Conservation (phyloP, 805 yeast species). For the Nakazawaea ishiwadae region DNA sequence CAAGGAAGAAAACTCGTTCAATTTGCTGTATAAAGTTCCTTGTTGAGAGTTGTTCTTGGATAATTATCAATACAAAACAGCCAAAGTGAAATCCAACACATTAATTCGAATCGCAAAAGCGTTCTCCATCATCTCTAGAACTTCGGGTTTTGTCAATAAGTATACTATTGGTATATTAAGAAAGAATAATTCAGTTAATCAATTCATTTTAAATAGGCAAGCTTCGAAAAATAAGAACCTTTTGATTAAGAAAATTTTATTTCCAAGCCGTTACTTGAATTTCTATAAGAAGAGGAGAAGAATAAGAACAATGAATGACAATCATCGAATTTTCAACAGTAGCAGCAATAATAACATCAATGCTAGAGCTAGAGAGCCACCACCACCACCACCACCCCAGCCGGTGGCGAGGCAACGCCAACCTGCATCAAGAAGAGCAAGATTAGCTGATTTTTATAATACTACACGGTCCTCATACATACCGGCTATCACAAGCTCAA, state of each 20-base stretch:
- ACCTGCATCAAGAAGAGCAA: constrained; percentile 24
- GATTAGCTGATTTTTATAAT: constrained; percentile 42
- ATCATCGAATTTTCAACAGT: not conserved
- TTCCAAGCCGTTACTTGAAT: constrained; percentile 10
- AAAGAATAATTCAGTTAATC: constrained; percentile 4
- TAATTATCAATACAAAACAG: too few relatives aligned
- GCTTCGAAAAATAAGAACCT: not conserved
- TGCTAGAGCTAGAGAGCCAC: not conserved
- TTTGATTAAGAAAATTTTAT: constrained; percentile 7
- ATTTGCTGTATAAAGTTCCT: too few relatives aligned
- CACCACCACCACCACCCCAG: not conserved
- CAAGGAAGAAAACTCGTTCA: too few relatives aligned
- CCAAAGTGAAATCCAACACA: constrained; percentile 12
- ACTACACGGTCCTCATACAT: constrained; percentile 47
- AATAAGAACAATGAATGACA: constrained; percentile 6
- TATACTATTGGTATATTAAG: constrained; percentile 11
- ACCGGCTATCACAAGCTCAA: constrained; percentile 39
- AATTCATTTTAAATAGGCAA: constrained; percentile 1
- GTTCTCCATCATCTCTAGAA: constrained; percentile 5
- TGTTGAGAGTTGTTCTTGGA: too few relatives aligned
- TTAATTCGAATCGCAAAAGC: constrained; percentile 11
- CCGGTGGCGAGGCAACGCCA: constrained; percentile 10
- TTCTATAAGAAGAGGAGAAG: constrained; percentile 7
- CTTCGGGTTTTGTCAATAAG: constrained; percentile 6
- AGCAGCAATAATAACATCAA: not conserved